phyloP scores from a whole-genome alignment of 768 basidiomycete genomes.

The Pisolithus marmoratus region DNA sequence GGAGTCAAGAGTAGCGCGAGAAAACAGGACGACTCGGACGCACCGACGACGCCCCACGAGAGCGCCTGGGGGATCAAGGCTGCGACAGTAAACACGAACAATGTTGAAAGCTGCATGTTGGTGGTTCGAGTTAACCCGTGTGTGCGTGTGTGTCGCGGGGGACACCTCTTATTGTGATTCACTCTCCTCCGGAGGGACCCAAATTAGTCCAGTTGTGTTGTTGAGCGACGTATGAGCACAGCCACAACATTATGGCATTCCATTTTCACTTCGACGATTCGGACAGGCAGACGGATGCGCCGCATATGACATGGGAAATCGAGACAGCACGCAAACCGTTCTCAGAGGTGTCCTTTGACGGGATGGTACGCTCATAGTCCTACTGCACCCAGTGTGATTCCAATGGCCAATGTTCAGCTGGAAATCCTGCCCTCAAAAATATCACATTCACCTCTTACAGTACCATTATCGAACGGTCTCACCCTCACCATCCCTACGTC shows the following conservation, averaged over 20 bases:
- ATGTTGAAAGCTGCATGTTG: slow-evolving; percentile 16
- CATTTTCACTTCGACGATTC: slow-evolving; percentile 17
- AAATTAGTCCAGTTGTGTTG: too few relatives aligned
- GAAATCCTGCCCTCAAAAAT: slow-evolving; percentile 63
- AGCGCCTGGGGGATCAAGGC: slow-evolving; percentile 20
- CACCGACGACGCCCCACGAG: slow-evolving; percentile 40
- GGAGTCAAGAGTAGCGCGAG: background rate
- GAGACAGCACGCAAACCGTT: slow-evolving; percentile 11
- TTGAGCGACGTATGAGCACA: too few relatives aligned
- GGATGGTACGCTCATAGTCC: slow-evolving; percentile 24
- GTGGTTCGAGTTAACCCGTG: slow-evolving; percentile 5
- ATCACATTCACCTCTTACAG: slow-evolving; percentile 69
- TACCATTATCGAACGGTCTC: slow-evolving; percentile 38
- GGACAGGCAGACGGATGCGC: slow-evolving; percentile 1
- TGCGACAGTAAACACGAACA: slow-evolving; percentile 11
- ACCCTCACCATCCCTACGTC: slow-evolving; percentile 49
- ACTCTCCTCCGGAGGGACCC: background rate
- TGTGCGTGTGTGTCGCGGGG: background rate
- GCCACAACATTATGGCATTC: slow-evolving; percentile 9
- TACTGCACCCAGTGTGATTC: slow-evolving; percentile 1
- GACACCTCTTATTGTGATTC: background rate
- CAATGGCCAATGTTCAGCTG: slow-evolving; percentile 43
- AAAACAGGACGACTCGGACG: slow-evolving; percentile 4
- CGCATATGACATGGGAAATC: slow-evolving; percentile 3
- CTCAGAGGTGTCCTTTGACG: slow-evolving; percentile 24